phyloP scores from a whole-genome alignment of 768 basidiomycete genomes.

The Xerocomus spinulosus region DNA sequence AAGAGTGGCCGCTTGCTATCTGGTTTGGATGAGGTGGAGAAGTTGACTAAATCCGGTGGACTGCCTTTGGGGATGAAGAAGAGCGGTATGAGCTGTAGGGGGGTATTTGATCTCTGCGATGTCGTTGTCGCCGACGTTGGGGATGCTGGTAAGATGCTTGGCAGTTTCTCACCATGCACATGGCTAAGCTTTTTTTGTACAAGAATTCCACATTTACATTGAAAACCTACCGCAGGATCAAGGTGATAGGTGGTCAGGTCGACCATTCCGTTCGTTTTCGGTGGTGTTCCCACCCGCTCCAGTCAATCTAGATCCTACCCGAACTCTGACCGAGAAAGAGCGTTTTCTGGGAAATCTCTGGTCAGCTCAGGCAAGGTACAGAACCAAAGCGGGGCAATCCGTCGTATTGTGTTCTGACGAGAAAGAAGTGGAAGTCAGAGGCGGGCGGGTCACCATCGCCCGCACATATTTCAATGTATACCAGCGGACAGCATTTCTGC shows the following conservation, averaged over 20 bases:
- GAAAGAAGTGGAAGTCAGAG: conserved; percentile 66
- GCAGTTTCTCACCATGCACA: not conserved
- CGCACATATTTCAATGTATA: conserved; percentile 90
- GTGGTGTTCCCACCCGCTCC: conserved; percentile 74
- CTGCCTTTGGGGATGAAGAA: conserved; percentile 66
- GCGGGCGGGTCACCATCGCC: conserved; percentile 59
- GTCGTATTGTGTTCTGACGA: conserved; percentile 69
- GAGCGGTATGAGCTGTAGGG: conserved; percentile 79
- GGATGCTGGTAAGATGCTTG: conserved; percentile 60
- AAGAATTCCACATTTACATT: conserved; percentile 84
- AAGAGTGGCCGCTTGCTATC: conserved; percentile 67
- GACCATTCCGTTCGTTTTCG: conserved; percentile 75
- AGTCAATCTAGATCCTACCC: conserved; percentile 59
- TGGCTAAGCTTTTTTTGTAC: conserved; percentile 6
- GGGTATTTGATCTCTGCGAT: conserved; percentile 79
- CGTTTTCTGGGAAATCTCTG: conserved; percentile 88
- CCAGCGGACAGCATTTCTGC: conserved; percentile 72
- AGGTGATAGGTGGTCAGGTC: conserved; percentile 81
- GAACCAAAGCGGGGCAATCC: conserved; percentile 68
- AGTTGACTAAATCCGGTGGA: conserved; percentile 57
- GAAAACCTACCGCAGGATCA: conserved; percentile 80
- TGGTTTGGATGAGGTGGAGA: conserved; percentile 78
- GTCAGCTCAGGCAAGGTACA: conserved; percentile 78
- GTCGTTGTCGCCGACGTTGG: conserved; percentile 81
- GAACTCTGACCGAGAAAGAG: conserved; percentile 63